These are phyloP conservation scores for Termitomyces sp. DNA, from an alignment of 768 basidiomycete species.

Conservation along the genomic window DNA sequence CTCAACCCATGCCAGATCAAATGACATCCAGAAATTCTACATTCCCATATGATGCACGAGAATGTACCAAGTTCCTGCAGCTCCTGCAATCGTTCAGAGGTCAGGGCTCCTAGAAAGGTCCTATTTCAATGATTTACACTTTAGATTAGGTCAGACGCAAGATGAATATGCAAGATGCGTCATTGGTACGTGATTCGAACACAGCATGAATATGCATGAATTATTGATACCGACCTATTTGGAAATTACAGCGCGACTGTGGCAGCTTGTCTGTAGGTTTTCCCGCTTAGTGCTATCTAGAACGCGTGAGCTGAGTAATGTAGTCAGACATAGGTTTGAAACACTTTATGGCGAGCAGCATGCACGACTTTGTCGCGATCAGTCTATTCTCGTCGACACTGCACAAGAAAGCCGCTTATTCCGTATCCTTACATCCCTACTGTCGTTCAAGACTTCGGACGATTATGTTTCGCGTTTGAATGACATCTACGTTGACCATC, in stretches of 20 bases:
- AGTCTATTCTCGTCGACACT: conserved; percentile 41
- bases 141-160: conserved; percentile 22
- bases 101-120: conserved; percentile 16
- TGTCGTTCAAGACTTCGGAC: conserved; percentile 47
- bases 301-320: conserved; percentile 6
- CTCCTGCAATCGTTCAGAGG: conserved; percentile 45
- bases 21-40: conserved; percentile 60
- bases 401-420: conserved; percentile 31
- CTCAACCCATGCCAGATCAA: conserved; percentile 36
- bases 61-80: conserved; percentile 46
- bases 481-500: conserved; percentile 49
- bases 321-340: conserved; percentile 48
- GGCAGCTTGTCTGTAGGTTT: conserved; percentile 43
- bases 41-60: conserved; percentile 49
- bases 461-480: conserved; percentile 39
- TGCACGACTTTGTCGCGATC: conserved; percentile 51
- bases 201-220: no score
- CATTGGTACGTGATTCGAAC: conserved; percentile 29
- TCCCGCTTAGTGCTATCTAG: neutral
- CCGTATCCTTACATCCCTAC: conserved; percentile 27
- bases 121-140: neutral
- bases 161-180: conserved; percentile 44
- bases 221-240: conserved; percentile 4
- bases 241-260: conserved; percentile 39
- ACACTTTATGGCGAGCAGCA: conserved; percentile 56